phyloP scores from a whole-genome alignment of 1,284 basidiomycete genomes.

The Marasmius tenuissimus region DNA sequence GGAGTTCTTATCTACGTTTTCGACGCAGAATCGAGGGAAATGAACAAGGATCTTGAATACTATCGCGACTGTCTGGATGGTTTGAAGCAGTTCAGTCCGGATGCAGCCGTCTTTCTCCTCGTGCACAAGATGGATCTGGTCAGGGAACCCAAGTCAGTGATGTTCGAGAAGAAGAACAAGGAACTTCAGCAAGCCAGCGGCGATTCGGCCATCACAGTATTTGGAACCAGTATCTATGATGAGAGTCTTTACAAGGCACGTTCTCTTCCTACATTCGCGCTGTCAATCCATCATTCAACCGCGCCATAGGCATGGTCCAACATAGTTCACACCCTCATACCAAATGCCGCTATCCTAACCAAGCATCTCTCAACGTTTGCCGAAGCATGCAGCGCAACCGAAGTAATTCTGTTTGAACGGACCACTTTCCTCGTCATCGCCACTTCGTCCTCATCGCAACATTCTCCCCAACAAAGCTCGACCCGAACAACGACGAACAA shows the following conservation, averaged over 20 bases:
- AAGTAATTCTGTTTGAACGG: slow-evolving; percentile 95
- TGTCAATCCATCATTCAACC: background rate
- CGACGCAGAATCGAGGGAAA: slow-evolving; percentile 81
- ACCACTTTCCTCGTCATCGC: slow-evolving; percentile 98
- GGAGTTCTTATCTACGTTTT: slow-evolving; percentile 99
- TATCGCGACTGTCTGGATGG: slow-evolving; percentile 86
- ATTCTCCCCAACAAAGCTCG: slow-evolving; percentile 27
- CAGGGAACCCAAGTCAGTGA: slow-evolving; percentile 55
- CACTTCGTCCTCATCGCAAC: slow-evolving; percentile 48
- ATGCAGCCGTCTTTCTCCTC: slow-evolving; percentile 86
- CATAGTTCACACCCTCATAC: slow-evolving; percentile 96
- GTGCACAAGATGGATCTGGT: slow-evolving; percentile 97
- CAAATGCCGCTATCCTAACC: slow-evolving; percentile 88
- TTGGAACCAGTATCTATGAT: slow-evolving; percentile 98
- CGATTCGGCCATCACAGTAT: slow-evolving; percentile 61
- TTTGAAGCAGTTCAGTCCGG: slow-evolving; percentile 73
- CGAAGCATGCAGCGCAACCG: slow-evolving; percentile 83
- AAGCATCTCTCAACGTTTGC: slow-evolving; percentile 86
- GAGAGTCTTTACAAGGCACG: slow-evolving; percentile 93
- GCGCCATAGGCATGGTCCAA: slow-evolving; percentile 90
- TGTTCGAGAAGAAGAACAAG: slow-evolving; percentile 68
- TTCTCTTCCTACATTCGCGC: slow-evolving; percentile 8
- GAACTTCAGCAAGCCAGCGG: slow-evolving; percentile 70
- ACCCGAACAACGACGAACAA: slow-evolving; percentile 18
- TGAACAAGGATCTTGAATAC: slow-evolving; percentile 80